A percentile compares a stretch with the other conserved stretches of the same genome.
These are phyloP conservation scores for Sphagnum tenellum DNA, from an alignment of 225 moss, liverwort and hornwort species.

Conservation along the genomic window DNA sequence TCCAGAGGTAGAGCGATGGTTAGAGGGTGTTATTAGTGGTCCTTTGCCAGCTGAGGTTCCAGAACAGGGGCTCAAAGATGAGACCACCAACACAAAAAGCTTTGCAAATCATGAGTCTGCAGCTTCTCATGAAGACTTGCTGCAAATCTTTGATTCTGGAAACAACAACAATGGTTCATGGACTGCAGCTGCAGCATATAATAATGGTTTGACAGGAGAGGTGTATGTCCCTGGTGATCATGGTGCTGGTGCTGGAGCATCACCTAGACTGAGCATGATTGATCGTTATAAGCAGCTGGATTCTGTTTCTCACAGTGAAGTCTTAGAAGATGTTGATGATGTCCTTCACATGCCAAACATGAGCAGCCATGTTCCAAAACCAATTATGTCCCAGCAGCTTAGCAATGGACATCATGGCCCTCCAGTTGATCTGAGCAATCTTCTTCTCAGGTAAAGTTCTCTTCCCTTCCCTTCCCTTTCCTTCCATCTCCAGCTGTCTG, in stretches of 20 bases:
- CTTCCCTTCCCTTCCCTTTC: neutral
- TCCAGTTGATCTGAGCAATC: slow-evolving; percentile 20
- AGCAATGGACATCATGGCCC: neutral
- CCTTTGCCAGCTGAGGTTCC: no score
- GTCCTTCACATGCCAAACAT: no score
- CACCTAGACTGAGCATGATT: neutral
- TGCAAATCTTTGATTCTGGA: no score
- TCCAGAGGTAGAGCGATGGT: neutral
- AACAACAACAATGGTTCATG: no score
- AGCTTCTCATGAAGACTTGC: neutral
- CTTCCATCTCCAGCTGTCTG: no score
- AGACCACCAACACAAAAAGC: neutral
- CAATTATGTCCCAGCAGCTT: neutral
- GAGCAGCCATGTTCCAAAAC: no score
- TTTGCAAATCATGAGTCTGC: neutral
- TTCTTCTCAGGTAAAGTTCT: slow-evolving; percentile 22
- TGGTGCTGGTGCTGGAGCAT: neutral
- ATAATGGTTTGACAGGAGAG: no score
- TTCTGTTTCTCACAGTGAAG: neutral
- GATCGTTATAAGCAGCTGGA: neutral
- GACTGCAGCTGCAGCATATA: no score
- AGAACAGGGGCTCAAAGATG: no score
- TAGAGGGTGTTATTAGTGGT: no score
- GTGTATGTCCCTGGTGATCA: no score
- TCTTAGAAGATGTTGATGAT: no score